These are phyloP conservation scores for Detonula confervacea DNA, from an alignment of 352 stramenopile species.

Conservation along the genomic window DNA sequence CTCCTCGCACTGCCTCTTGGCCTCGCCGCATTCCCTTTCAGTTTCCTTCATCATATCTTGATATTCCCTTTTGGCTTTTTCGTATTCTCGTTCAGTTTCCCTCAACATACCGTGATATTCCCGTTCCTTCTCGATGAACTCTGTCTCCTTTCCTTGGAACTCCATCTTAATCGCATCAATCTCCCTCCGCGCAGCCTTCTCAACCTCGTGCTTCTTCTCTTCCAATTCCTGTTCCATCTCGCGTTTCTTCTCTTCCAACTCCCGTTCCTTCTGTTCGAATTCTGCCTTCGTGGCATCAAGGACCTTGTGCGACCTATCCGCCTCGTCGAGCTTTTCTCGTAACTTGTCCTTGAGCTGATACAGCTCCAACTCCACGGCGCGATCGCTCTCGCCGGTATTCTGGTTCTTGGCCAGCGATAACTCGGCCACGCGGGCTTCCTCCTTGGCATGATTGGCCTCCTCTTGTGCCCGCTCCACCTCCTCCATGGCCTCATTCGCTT, in stretches of 20 bases:
- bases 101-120: no score
- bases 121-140: no score
- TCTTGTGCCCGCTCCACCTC: background rate
- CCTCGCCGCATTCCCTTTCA: no score
- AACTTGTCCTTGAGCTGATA: constrained; percentile 28
- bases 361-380: constrained; percentile 24
- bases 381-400: background rate
- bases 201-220: constrained; percentile 5
- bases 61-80: no score
- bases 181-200: background rate
- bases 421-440: background rate
- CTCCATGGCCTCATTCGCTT: background rate
- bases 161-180: background rate
- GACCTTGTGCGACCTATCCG: constrained; percentile 3
- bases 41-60: no score
- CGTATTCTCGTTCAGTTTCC: no score
- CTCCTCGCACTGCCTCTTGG: background rate
- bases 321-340: constrained; percentile 26
- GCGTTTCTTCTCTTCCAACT: constrained; percentile 19
- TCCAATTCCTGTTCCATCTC: constrained; percentile 24
- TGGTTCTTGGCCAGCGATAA: background rate
- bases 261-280: constrained; percentile 22
- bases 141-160: no score
- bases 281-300: constrained; percentile 28
- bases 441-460: background rate